phyloP scores from a whole-genome alignment of 75 land plant species.

The Pseudotsuga menziesii region DNA sequence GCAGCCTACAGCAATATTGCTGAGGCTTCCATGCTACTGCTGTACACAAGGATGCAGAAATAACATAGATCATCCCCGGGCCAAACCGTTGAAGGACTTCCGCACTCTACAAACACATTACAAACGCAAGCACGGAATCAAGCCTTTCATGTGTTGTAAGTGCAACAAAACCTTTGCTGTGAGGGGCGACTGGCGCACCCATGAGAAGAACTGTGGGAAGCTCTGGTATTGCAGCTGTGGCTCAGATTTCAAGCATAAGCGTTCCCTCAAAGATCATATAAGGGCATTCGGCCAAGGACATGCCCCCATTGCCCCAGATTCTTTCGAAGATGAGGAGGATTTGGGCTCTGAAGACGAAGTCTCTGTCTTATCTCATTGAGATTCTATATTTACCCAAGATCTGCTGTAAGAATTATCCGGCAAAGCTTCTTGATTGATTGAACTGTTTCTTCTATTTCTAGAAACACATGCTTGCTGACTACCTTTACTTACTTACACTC shows the following conservation, averaged over 20 bases:
- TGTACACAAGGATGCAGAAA: conserved; percentile 52
- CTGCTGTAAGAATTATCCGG: not conserved
- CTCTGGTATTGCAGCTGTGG: conserved; percentile 60
- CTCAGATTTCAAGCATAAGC: conserved; percentile 61
- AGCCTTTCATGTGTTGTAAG: conserved; percentile 47
- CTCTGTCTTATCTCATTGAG: not conserved
- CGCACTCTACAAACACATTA: conserved; percentile 55
- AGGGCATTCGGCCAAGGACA: conserved; percentile 49
- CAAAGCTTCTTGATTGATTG: not conserved
- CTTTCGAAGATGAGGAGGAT: conserved; percentile 13
- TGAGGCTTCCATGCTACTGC: conserved; percentile 56
- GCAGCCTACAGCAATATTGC: conserved; percentile 39
- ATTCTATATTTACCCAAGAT: not conserved
- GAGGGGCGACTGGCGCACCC: conserved; percentile 57
- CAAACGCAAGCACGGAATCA: conserved; percentile 57
- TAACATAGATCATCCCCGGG: conserved; percentile 50
- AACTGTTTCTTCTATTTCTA: not conserved
- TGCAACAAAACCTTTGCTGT: conserved; percentile 52
- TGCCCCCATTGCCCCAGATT: conserved; percentile 17
- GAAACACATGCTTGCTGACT: not conserved
- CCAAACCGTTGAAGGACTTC: conserved; percentile 53
- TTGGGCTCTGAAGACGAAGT: conserved; percentile 8
- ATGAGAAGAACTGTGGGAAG: conserved; percentile 66
- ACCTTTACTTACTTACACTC: too few relatives aligned
- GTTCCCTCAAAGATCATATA: conserved; percentile 54